phyloP scores from a whole-genome alignment of 345 rosid genomes.

The Salix koriyanagi region DNA sequence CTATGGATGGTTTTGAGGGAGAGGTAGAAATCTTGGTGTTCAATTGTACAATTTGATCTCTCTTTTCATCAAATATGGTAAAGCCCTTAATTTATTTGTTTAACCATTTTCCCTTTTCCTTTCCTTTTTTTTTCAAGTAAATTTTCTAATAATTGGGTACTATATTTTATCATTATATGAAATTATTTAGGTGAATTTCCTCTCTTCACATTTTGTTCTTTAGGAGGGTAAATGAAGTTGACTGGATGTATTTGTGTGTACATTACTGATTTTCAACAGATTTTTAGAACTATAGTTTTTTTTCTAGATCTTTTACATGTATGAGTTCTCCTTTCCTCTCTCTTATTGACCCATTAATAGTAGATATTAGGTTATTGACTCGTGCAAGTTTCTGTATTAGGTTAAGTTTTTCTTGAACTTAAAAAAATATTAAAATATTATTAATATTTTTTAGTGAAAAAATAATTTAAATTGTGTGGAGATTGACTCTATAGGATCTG shows the following conservation, averaged over 20 bases:
- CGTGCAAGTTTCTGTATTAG: no score
- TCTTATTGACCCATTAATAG: background rate
- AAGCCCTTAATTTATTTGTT: constrained; percentile 21
- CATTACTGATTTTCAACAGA: background rate
- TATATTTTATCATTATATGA: background rate
- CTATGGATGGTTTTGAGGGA: constrained; percentile 18
- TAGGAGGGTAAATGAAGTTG: background rate
- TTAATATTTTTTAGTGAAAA: no score
- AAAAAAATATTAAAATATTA: background rate
- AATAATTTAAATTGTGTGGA: no score
- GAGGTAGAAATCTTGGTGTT: constrained; percentile 26
- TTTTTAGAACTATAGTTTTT: background rate
- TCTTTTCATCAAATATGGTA: constrained; percentile 27
- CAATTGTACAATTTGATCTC: constrained; percentile 48
- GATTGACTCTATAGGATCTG: no score
- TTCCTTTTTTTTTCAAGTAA: background rate
- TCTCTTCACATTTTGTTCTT: background rate
- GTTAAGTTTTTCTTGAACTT: no score
- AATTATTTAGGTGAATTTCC: background rate
- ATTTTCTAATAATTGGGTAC: background rate
- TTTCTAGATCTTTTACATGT: no score
- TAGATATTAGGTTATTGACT: background rate
- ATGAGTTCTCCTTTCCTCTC: background rate
- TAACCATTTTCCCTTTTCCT: background rate
- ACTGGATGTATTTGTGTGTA: background rate